Evolutionary conservation across 768 basidiomycete species (phyloP), one percentile per base, ranked within the genome.

Genomic region (Dioszegia crocea): DNA sequence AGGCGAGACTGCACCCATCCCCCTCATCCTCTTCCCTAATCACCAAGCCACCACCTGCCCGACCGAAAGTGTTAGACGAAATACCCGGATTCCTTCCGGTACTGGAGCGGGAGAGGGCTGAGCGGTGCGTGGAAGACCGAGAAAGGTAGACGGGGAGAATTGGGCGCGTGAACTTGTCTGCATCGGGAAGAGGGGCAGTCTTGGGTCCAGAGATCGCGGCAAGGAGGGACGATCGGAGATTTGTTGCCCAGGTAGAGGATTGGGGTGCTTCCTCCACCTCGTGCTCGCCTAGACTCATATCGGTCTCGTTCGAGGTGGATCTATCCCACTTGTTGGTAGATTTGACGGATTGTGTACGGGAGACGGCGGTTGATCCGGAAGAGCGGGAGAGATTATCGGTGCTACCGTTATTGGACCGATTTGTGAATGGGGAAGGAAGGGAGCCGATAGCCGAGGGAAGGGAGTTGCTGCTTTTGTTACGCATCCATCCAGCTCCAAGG

Each of bases 201-300:
- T 48, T 26, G 19, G 48, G 57, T 16, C 63, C 66, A n/a, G 60
- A 60, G 44, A 71, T 71, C 10, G 70, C 70, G 10, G 65, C 63
- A 36, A 68, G 66, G 27, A 71, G 49, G 4, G 70, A 65, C 17
- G 49, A 54, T 16, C 70, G 58, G 14, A 71, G 61, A 57, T 71
- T 71, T 36, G 60, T 56, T 2, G 70, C 70, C 70, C 70, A 71
- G 1, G 67, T 71, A 26, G 56, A 61, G 56, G 56, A 44, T 53
- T 51, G 38, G 12, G 54, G 54, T 6, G 54, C 19, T 3, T 36
- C 38, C 6, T n/a, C 36, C 14, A 10, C 24, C 21, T 46, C 59
- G 29, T 14, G 19, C 9, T 56, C 41, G 33, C 54, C 27, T 21
- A 56, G 41, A 3, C 39, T 29, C 38, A 40, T 40, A 24, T 23